Percentiles rank a stretch among this genome's conserved stretches.
Conservation (phyloP, 202 grass and related monocot species). For the Panicum virgatum region DNA sequence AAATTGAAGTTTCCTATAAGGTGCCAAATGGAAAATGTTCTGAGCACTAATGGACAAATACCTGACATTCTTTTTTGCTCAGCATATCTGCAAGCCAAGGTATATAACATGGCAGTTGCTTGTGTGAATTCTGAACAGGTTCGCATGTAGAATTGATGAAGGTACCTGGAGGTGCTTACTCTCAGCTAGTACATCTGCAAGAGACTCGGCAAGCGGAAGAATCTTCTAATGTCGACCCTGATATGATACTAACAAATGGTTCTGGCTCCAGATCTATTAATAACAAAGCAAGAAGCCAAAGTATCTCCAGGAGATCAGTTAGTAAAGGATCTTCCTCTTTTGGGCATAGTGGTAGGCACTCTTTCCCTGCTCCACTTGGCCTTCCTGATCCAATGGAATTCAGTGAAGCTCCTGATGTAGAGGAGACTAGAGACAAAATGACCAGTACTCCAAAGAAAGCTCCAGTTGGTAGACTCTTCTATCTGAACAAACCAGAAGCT, state of each 20-base stretch:
- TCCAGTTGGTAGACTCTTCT: constrained; percentile 58
- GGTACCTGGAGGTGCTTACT: constrained; percentile 56
- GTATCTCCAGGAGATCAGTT: constrained; percentile 36
- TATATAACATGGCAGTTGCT: constrained; percentile 10
- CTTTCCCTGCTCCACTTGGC: constrained; percentile 34
- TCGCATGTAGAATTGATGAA: constrained; percentile 54
- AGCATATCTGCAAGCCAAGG: not conserved
- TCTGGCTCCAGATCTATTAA: constrained; percentile 17
- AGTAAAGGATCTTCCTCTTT: constrained; percentile 46
- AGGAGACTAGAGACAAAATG: constrained; percentile 25
- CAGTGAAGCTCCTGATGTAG: constrained; percentile 1
- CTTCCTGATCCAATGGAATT: constrained; percentile 36
- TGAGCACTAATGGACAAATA: not conserved
- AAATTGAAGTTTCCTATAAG: not conserved
- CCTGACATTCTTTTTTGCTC: not conserved
- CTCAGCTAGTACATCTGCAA: constrained; percentile 60
- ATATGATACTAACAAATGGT: constrained; percentile 29
- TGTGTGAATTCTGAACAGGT: constrained; percentile 40
- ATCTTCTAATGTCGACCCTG: constrained; percentile 28
- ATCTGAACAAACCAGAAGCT: constrained; percentile 71
- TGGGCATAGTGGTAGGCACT: constrained; percentile 44
- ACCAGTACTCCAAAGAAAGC: constrained; percentile 37
- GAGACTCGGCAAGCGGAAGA: constrained; percentile 32
- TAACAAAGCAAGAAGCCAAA: constrained; percentile 40
- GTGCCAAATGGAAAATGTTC: not conserved